phyloP scores from a whole-genome alignment of 1,284 basidiomycete genomes.

The Phlebopus sp. region DNA sequence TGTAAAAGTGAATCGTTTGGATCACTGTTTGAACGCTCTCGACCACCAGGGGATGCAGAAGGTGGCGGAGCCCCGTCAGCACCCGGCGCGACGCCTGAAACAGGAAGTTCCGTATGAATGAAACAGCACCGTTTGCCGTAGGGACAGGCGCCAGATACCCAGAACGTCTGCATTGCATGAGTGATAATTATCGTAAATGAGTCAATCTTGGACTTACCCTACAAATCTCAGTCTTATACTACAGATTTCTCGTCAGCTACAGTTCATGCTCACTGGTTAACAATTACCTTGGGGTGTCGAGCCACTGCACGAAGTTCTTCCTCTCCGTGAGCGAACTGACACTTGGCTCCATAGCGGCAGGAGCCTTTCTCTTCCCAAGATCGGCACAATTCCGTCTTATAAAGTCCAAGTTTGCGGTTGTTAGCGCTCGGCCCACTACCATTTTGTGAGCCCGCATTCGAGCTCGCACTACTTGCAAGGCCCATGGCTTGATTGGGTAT shows the following conservation, averaged over 20 bases:
- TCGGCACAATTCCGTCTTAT: conserved; percentile 90
- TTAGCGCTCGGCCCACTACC: conserved; percentile 75
- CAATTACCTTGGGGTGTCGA: conserved; percentile 79
- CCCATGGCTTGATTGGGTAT: conserved; percentile 37
- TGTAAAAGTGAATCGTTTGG: conserved; percentile 74
- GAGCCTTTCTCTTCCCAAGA: conserved; percentile 92
- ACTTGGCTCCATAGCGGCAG: conserved; percentile 85
- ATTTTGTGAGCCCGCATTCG: conserved; percentile 28
- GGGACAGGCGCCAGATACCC: conserved; percentile 87
- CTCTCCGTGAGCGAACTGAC: conserved; percentile 89
- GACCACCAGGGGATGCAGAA: conserved; percentile 50
- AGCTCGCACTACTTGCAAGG: conserved; percentile 38
- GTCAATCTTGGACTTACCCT: conserved; percentile 50
- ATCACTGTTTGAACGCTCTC: conserved; percentile 76
- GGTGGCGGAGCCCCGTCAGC: conserved; percentile 48
- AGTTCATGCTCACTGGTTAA: conserved; percentile 2
- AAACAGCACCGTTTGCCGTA: conserved; percentile 90
- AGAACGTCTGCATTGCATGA: conserved; percentile 64
- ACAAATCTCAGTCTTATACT: conserved; percentile 93
- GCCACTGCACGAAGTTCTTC: conserved; percentile 79
- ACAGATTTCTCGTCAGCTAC: conserved; percentile 15
- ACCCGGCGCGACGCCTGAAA: conserved; percentile 50
- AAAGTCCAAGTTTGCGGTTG: conserved; percentile 83
- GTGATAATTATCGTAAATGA: conserved; percentile 9
- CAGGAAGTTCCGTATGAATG: conserved; percentile 81